These are phyloP conservation scores for Crassisporium funariophilum DNA, from an alignment of 768 basidiomycete species.

Conservation along the genomic window DNA sequence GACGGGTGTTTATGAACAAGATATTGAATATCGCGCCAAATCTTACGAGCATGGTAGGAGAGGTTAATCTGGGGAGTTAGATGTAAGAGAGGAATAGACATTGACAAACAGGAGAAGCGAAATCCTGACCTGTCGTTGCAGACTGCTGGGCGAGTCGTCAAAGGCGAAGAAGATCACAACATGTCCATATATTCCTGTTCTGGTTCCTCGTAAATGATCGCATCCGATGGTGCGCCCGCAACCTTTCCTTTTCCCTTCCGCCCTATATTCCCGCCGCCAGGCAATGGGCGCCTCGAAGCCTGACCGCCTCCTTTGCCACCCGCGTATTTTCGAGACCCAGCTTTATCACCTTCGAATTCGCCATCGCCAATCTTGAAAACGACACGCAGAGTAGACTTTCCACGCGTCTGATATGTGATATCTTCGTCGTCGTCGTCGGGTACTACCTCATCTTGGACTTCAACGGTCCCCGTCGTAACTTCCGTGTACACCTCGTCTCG, in stretches of 20 bases:
- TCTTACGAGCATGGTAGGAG: no score
- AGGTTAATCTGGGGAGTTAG: no score
- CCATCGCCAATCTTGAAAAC: slow-evolving; percentile 65
- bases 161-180: no score
- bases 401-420: slow-evolving; percentile 61
- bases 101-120: no score
- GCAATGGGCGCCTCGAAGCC: slow-evolving; percentile 6
- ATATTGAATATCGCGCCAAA: no score
- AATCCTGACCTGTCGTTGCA: no score
- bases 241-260: slow-evolving; percentile 15
- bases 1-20: no score
- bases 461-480: slow-evolving; percentile 68
- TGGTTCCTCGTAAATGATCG: slow-evolving; percentile 32
- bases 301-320: slow-evolving; percentile 24
- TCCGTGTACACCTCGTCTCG: slow-evolving; percentile 63
- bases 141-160: no score
- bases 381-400: slow-evolving; percentile 69
- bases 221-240: slow-evolving; percentile 2
- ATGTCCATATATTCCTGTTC: slow-evolving; percentile 38
- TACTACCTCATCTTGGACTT: slow-evolving; percentile 77
- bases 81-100: no score
- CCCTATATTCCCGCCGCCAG: slow-evolving; percentile 9
- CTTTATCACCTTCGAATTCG: slow-evolving; percentile 45
- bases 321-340: slow-evolving; percentile 26
- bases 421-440: slow-evolving; percentile 78